These are phyloP conservation scores for Rostrohypoxylon terebratum DNA, from an alignment of 495 filamentous ascomycete species.

Conservation along the genomic window DNA sequence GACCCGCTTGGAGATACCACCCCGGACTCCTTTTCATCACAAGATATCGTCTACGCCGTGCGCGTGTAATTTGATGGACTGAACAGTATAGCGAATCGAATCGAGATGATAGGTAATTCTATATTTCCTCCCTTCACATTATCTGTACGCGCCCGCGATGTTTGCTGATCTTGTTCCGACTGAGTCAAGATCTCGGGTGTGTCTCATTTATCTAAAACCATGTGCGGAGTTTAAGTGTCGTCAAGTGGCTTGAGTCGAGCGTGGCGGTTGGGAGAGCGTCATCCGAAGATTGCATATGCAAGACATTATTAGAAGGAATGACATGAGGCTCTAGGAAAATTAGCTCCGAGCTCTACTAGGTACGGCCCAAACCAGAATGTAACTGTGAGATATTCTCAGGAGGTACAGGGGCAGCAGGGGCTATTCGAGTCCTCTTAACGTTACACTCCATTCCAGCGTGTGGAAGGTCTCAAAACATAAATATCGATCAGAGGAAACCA, in stretches of 20 bases:
- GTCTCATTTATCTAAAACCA: slow-evolving; percentile 3
- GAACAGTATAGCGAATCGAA: background rate
- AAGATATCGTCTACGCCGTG: slow-evolving; percentile 9
- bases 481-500: slow-evolving; percentile 10
- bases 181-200: background rate
- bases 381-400: slow-evolving; percentile 27
- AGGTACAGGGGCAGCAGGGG: slow-evolving; percentile 9
- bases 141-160: background rate
- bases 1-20: slow-evolving; percentile 24
- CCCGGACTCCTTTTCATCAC: slow-evolving; percentile 19
- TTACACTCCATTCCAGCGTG: slow-evolving; percentile 43
- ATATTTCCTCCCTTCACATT: background rate
- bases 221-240: background rate
- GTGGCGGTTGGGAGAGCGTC: slow-evolving; percentile 1
- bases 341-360: background rate
- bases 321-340: slow-evolving; percentile 35
- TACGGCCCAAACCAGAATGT: slow-evolving; percentile 37
- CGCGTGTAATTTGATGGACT: background rate
- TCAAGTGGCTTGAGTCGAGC: background rate
- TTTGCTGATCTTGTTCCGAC: background rate
- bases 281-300: slow-evolving; percentile 22
- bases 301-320: slow-evolving; percentile 24
- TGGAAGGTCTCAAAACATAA: slow-evolving; percentile 28
- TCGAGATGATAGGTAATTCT: background rate
- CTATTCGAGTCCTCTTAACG: slow-evolving; percentile 29